phyloP scores from a whole-genome alignment of 2,329 filamentous ascomycete species.

The Trichoderma sp. region DNA sequence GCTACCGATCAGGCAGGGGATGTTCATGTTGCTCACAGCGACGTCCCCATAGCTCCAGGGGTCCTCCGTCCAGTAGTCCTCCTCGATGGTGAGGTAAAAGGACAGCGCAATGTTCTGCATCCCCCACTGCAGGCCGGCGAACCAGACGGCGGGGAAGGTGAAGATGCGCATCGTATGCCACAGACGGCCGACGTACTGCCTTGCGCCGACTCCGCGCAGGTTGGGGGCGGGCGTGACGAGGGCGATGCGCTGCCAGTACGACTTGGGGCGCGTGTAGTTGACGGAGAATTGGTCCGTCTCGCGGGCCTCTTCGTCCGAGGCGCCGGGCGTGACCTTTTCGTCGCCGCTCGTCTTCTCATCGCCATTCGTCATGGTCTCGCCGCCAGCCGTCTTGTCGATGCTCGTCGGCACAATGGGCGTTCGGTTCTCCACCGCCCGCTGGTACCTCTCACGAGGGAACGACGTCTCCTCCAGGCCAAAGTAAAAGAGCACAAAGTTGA shows the following conservation, averaged over 20 bases:
- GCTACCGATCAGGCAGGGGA: slow-evolving; percentile 58
- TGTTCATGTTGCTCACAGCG: slow-evolving; percentile 59
- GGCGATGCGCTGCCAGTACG: slow-evolving; percentile 58
- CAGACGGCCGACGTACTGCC: slow-evolving; percentile 56
- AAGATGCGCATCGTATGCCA: slow-evolving; percentile 60
- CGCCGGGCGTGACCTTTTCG: not conserved
- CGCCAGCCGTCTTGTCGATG: not conserved
- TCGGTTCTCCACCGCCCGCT: not conserved
- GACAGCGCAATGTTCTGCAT: slow-evolving; percentile 62
- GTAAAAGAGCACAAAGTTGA: slow-evolving; percentile 51
- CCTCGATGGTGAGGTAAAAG: slow-evolving; percentile 61
- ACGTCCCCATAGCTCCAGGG: slow-evolving; percentile 60
- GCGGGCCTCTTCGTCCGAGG: slow-evolving; percentile 28
- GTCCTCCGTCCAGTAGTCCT: slow-evolving; percentile 56
- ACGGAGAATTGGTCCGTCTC: slow-evolving; percentile 33
- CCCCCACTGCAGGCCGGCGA: slow-evolving; percentile 61
- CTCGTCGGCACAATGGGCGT: not conserved
- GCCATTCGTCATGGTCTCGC: slow-evolving; percentile 26
- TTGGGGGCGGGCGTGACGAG: slow-evolving; percentile 60
- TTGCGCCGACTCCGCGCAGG: slow-evolving; percentile 54
- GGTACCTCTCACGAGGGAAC: slow-evolving; percentile 46
- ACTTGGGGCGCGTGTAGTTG: slow-evolving; percentile 43
- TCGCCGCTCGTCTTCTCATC: slow-evolving; percentile 27
- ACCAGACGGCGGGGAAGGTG: slow-evolving; percentile 59
- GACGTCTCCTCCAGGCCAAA: slow-evolving; percentile 58